These are phyloP conservation scores for Buddleja alternifolia DNA, from an alignment of 257 asterid genomes.

Conservation along the genomic window DNA sequence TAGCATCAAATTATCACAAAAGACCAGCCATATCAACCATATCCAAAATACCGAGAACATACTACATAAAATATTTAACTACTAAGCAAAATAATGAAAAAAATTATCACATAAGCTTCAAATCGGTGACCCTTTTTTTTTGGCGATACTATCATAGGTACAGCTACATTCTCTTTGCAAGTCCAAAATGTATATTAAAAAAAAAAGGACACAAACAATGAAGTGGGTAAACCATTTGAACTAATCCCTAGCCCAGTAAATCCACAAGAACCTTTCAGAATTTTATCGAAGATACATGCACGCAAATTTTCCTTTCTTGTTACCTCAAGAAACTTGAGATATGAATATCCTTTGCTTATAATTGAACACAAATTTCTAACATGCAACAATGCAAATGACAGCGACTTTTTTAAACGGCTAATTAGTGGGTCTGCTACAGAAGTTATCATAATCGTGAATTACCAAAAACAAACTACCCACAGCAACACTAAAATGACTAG, in stretches of 20 bases:
- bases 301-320: background rate
- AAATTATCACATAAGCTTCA: background rate
- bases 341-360: background rate
- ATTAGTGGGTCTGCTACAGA: background rate
- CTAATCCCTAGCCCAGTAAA: conserved; percentile 8
- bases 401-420: conserved; percentile 6
- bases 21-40: conserved; percentile 45
- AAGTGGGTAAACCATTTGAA: conserved; percentile 15
- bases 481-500: background rate
- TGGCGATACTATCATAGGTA: background rate
- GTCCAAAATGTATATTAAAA: background rate
- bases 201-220: background rate
- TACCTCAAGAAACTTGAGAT: background rate
- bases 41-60: conserved; percentile 16
- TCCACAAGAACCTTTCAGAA: conserved; percentile 16
- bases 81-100: conserved; percentile 16
- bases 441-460: conserved; percentile 2
- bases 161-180: background rate
- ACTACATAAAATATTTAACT: background rate
- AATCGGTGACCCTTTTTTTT: background rate
- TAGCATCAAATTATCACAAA: conserved; percentile 28
- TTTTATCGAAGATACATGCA: background rate
- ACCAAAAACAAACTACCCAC: conserved; percentile 2
- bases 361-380: background rate
- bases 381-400: background rate